These are phyloP conservation scores for Colletotrichum sojae DNA, from an alignment of 2,329 filamentous ascomycete genomes.

Conservation along the genomic window DNA sequence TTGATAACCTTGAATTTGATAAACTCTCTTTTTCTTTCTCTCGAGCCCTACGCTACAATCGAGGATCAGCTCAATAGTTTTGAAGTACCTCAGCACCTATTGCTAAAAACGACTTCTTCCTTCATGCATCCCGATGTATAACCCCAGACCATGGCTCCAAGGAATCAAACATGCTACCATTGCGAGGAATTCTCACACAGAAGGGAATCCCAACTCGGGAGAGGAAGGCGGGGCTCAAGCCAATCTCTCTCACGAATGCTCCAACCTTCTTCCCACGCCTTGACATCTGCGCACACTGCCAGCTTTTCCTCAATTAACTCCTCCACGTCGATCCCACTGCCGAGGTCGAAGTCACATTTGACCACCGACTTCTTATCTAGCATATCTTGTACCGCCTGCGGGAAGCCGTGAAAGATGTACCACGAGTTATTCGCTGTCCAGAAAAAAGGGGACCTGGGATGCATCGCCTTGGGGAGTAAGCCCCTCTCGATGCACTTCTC, in stretches of 20 bases:
- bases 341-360: not conserved
- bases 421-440: not conserved
- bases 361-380: not conserved
- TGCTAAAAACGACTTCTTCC: not conserved
- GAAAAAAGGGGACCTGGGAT: not conserved
- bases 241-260: not conserved
- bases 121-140: too few relatives aligned
- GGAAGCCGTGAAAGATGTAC: conserved; percentile 7
- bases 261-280: not conserved
- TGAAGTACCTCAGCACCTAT: not conserved
- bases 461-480: not conserved
- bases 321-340: not conserved
- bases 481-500: not conserved
- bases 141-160: too few relatives aligned
- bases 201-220: not conserved
- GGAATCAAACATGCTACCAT: too few relatives aligned
- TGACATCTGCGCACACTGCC: too few relatives aligned
- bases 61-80: too few relatives aligned
- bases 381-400: conserved; percentile 1
- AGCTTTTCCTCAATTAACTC: not conserved
- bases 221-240: not conserved
- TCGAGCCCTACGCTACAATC: too few relatives aligned
- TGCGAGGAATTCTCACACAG: not conserved
- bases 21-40: too few relatives aligned
- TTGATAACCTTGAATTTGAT: too few relatives aligned